Evolutionary conservation across 2,329 filamentous ascomycete genomes (phyloP).

Genomic region (Myotisia sp.): DNA sequence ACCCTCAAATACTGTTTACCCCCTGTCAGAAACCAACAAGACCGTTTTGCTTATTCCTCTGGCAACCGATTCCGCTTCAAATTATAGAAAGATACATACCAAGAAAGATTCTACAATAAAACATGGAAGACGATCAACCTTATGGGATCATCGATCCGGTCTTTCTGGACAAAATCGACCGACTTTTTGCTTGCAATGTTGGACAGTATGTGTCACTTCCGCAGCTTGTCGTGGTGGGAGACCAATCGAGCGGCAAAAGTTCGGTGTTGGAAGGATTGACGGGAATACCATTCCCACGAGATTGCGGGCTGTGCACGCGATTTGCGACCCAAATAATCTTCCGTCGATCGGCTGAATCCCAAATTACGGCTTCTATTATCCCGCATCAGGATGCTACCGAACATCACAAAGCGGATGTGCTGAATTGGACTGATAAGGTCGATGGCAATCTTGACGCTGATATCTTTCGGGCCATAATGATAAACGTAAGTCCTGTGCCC

Average conservation of each 20-base stretch:
- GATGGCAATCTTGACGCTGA: conserved; percentile 11
- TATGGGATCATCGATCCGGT: no score
- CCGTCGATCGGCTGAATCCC: conserved; percentile 15
- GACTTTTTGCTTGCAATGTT: not conserved
- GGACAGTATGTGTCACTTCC: conserved; percentile 16
- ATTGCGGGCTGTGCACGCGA: conserved; percentile 21
- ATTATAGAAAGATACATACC: no score
- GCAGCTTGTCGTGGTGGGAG: conserved; percentile 20
- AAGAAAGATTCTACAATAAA: no score
- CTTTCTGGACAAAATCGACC: conserved; percentile 9
- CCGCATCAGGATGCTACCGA: conserved; percentile 18
- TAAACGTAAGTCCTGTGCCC: no score
- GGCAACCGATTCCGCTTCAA: no score
- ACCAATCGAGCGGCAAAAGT: conserved; percentile 22
- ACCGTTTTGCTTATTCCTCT: no score
- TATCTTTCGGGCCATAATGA: conserved; percentile 16
- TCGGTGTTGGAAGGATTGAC: conserved; percentile 15
- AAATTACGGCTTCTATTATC: conserved; percentile 26
- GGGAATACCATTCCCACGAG: conserved; percentile 21
- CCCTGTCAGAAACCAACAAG: no score
- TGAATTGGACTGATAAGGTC: conserved; percentile 16
- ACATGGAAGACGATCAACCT: no score
- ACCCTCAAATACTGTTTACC: no score
- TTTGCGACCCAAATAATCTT: conserved; percentile 31
- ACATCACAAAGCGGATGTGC: conserved; percentile 13